Base-by-base conservation (phyloP, 2,329 filamentous ascomycete species). In the Beauveria bassiana region DNA sequence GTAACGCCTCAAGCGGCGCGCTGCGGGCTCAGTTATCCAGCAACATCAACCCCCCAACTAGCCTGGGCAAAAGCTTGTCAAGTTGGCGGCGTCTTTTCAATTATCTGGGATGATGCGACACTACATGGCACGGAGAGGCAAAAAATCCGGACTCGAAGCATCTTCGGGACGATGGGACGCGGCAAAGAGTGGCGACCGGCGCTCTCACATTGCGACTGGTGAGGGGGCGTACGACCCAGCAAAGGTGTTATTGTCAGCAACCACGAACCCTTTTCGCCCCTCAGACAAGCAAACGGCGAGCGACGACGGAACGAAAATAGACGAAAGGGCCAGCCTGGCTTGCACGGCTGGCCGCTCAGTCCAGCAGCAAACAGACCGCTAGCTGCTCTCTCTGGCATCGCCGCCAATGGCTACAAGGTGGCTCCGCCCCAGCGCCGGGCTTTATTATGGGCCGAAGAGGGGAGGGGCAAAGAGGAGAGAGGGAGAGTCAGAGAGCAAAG, bases 171-270 rank as follows among this genome's bases (percentile, higher is more conserved):
- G 34, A 38, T 38, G 34, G 34, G 28, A 40, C 14, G n/a, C 31
- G 50, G 50, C 45, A 18, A 31, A 4, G 28, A 26, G 28, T 45
- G 52, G 40, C 38, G 18, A 26, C 14, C 10, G 12, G 12, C 18
- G 20, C 46, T 51, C 53, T 26, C 40, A 58, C 42, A 50, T 58
- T 46, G n/a, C 34, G 24, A 43, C 12, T n/a, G 51, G 38, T 18
- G 38, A 59, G 42, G 40, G 42, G 40, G 4, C 24, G 10, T 24
- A 46, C 57, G 28, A 38, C 18, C 22, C 52, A 57, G 47, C 57
- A 52, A 46, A 52, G 9, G 20, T 47, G 47, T 59, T 22, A 43
- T 50, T 59, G 56, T 59, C 57, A 59, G 57, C 57, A 52, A 45
- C 34, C 12, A n/a, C 8, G n/a, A 16, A 16, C 22, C 18, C 6